Conservation (phyloP, 306 rosid genomes). For the Vigna reflexopilosa region DNA sequence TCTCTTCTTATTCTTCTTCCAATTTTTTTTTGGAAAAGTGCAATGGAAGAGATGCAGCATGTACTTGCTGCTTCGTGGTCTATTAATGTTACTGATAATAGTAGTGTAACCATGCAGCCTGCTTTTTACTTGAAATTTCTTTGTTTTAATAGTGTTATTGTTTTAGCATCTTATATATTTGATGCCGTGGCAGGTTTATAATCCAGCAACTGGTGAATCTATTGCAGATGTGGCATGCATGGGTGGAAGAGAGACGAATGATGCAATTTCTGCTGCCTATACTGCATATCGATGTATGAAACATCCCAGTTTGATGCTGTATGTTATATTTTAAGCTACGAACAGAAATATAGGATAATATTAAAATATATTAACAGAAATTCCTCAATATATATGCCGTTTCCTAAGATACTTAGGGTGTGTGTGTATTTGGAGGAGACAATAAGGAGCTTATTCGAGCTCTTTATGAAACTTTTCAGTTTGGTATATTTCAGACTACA, state of each 20-base stretch:
- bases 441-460: not conserved
- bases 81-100: constrained; percentile 14
- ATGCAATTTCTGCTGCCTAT: constrained; percentile 91
- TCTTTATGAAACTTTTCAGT: constrained; percentile 42
- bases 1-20: not conserved
- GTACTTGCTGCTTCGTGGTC: constrained; percentile 19
- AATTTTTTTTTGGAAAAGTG: constrained; percentile 6
- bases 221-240: constrained; percentile 84
- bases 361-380: constrained; percentile 31
- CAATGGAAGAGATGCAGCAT: constrained; percentile 7
- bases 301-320: constrained; percentile 42
- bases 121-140: constrained; percentile 23
- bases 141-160: constrained; percentile 18
- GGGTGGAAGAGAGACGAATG: constrained; percentile 88
- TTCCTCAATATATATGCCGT: constrained; percentile 17
- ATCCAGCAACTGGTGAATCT: constrained; percentile 94
- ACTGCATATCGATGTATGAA: constrained; percentile 70
- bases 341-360: constrained; percentile 9
- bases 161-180: constrained; percentile 27
- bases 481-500: constrained; percentile 34
- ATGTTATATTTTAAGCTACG: constrained; percentile 25
- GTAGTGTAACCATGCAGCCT: constrained; percentile 27
- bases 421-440: not conserved
- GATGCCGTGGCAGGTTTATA: constrained; percentile 65
- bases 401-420: not conserved